phyloP scores from a whole-genome alignment of 2,329 filamentous ascomycete species.

The Cadophora malorum region DNA sequence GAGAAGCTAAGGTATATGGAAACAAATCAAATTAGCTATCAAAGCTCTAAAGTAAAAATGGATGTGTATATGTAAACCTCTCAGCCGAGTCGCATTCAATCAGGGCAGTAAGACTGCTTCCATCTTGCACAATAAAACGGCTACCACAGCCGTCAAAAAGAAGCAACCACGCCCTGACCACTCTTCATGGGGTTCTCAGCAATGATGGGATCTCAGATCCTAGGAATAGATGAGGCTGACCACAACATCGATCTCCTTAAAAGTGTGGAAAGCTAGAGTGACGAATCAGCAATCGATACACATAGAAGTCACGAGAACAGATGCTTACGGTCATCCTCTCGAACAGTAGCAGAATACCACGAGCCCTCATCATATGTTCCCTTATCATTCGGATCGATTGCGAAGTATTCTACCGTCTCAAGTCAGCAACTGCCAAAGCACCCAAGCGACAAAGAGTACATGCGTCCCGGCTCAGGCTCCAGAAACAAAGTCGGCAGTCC shows the following conservation, averaged over 20 bases:
- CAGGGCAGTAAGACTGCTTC: too few relatives aligned
- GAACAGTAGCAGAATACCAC: not conserved
- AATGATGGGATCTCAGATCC: too few relatives aligned
- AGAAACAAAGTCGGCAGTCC: not conserved
- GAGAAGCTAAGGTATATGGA: too few relatives aligned
- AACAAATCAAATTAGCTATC: too few relatives aligned
- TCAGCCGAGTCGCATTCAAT: too few relatives aligned
- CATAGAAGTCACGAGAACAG: not conserved
- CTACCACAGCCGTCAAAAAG: not conserved
- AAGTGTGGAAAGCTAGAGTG: not conserved
- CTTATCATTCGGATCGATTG: not conserved
- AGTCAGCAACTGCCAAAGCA: not conserved
- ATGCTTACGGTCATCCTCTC: not conserved
- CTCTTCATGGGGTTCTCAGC: not conserved
- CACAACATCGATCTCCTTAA: slow-evolving; percentile 5
- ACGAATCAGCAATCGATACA: not conserved
- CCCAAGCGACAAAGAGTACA: not conserved
- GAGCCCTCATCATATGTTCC: not conserved
- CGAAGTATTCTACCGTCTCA: not conserved
- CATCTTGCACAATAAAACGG: not conserved
- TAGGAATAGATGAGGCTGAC: slow-evolving; percentile 5
- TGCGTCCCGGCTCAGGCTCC: not conserved
- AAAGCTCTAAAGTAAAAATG: too few relatives aligned
- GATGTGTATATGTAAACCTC: too few relatives aligned
- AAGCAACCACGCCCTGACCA: not conserved